phyloP scores from a whole-genome alignment of 2,329 filamentous ascomycete genomes.

The Periconia macrospinosa region DNA sequence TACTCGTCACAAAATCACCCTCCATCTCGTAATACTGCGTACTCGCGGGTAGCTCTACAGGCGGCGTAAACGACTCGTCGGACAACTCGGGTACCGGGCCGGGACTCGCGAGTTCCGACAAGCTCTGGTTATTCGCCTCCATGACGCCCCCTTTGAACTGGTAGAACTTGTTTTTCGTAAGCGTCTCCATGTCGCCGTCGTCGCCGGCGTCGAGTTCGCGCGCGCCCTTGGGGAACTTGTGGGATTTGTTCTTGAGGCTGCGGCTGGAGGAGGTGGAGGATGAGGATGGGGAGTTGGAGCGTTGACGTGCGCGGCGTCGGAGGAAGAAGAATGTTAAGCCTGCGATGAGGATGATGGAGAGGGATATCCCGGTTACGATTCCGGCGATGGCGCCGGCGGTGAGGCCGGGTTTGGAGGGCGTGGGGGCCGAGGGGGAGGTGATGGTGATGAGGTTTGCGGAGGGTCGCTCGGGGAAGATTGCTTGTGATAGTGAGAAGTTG shows the following conservation, averaged over 20 bases:
- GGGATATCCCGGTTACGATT: conserved; percentile 28
- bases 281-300: too few relatives aligned
- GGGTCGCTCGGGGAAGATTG: conserved; percentile 31
- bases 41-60: not conserved
- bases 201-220: too few relatives aligned
- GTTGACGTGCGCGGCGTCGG: conserved; percentile 13
- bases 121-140: not conserved
- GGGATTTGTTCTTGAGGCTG: too few relatives aligned
- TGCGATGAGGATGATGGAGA: conserved; percentile 20
- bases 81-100: not conserved
- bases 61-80: not conserved
- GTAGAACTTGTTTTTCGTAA: not conserved
- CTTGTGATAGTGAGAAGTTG: conserved; percentile 51
- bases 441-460: conserved; percentile 33
- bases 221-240: too few relatives aligned
- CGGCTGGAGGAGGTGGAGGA: too few relatives aligned
- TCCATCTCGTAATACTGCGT: not conserved
- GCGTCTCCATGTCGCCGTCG: too few relatives aligned
- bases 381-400: conserved; percentile 35
- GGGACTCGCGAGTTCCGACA: not conserved
- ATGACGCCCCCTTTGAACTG: not conserved
- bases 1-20: not conserved
- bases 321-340: conserved; percentile 23
- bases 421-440: conserved; percentile 1
- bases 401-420: conserved; percentile 11